Base-by-base conservation (phyloP, 2,329 filamentous ascomycete genomes). In the Fusarium longipes region DNA sequence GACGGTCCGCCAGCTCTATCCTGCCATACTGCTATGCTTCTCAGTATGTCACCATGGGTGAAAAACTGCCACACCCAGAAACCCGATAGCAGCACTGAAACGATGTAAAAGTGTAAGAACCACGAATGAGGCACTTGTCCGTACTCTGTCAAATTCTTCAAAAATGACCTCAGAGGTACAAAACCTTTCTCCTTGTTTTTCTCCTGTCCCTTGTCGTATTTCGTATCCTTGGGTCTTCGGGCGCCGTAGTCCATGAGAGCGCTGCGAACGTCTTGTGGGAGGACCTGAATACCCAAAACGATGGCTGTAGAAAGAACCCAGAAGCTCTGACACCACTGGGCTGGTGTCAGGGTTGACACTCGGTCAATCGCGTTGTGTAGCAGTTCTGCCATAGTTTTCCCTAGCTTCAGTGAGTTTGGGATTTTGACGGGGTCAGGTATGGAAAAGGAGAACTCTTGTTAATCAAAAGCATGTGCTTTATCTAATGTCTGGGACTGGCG, bases 21-120 rank as follows among this genome's bases (percentile, higher is more conserved):
- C 67, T 83, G 75, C 78, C 78, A 76, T 77, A 75, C 61, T 69
- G 78, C 76, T 78, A 88, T 74, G 17, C 76, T 73, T 27, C 77
- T 76, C 75, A 93, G 84, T 18, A 86, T 70, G 1, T 74, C 63
- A 2, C 91, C 91, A 61, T 81, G 77, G 25, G 73, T 79, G 24
- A 86, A 67, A 53, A 91, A 85, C 77, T 94, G 90, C 68, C 79
- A 77, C 0, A 84, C 86, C 93, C 94, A 97, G 76, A 94, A 91
- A 6, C 87, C 73, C 1, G 92, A 94, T 60, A 87, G 89, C 3
- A 81, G 75, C 6, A 93, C 80, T 5, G 92, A 95, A 33, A 89
- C 77, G 52, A 91, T 75, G 77, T 99, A 98, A 80, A 97, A 98
- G 71, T 96, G 91, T 40, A 84, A 86, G 78, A 98, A 98, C 89